Base-by-base conservation (phyloP, 2,329 filamentous ascomycete species). In the Cercospora brassicicola region DNA sequence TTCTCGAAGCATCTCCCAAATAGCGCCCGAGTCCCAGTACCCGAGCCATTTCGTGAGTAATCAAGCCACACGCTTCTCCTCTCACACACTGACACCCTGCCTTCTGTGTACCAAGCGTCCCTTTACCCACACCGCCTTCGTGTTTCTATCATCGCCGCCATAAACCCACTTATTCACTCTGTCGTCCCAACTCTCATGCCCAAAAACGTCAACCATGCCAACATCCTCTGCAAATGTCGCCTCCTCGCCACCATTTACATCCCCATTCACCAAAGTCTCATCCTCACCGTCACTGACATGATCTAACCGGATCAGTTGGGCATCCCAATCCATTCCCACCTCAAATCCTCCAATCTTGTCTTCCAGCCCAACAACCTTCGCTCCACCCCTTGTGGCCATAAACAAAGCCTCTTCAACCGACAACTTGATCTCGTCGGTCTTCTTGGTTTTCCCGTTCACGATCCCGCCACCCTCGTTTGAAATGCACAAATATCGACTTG, bases 151-250 rank as follows among this genome's bases (percentile, higher is more conserved):
- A 82, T 98, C 94, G 0, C 95, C 95, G 72, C 88, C 91, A 81
- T 91, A 99, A 69, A 98, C 84, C 95, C 95, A 99, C 84, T 99
- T 99, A 62, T 92, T 91, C 10, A 98, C 82, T 76, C 84, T 88
- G 75, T 98, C 92, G 45, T 90, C 88, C 92, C 91, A 96, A n/a
- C 77, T 87, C 85, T 98, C 94, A 87, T 90, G 93, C 0, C 93
- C 94, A 82, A 97, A 99, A 0, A 97, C 79, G 79, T 97, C 93
- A 0, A 97, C 92, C 57, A 89, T 88, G 0, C 90, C 89, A 68
- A 72, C 8, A 56, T 64, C 20, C 74, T 74, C 0, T 83, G 83
- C 0, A 81, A 81, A 1, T 76, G 31, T 36, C 4, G 55, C 55
- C 11, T 59, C 31, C 28, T 59, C 30, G 9, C 33, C 33, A 45